Conservation (phyloP, 176 grass and related monocot genomes). For the Triticum urartu region DNA sequence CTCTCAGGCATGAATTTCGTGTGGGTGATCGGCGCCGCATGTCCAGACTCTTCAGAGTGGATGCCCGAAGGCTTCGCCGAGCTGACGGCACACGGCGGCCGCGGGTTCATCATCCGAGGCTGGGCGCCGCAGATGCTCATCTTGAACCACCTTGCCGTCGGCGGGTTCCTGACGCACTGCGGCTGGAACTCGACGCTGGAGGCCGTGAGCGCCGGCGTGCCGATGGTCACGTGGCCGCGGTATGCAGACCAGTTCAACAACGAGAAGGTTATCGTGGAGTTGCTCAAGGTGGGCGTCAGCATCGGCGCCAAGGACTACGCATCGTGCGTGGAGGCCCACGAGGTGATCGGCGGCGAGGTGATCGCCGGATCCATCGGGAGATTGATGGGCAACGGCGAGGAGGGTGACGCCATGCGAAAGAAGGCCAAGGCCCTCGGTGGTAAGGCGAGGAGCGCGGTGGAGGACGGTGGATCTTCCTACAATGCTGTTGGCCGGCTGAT, state of each 20-base stretch:
- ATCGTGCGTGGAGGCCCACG: not conserved
- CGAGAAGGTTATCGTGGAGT: not conserved
- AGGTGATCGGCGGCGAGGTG: not conserved
- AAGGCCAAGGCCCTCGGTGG: not conserved
- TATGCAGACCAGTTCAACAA: not conserved
- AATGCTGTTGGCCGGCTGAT: not conserved
- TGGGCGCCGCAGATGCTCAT: not conserved
- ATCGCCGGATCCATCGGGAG: not conserved
- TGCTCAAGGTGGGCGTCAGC: not conserved
- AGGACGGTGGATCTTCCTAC: not conserved
- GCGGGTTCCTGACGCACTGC: conserved; percentile 39
- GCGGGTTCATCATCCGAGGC: not conserved
- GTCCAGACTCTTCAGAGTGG: not conserved
- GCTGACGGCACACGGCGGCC: not conserved
- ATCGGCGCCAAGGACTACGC: not conserved
- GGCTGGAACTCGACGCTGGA: conserved; percentile 57
- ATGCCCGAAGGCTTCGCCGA: not conserved
- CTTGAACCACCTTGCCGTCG: not conserved
- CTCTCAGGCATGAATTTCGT: not conserved
- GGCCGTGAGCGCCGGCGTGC: conserved; percentile 24
- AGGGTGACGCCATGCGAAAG: not conserved
- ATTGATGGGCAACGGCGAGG: not conserved
- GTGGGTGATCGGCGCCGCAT: not conserved
- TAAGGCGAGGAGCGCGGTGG: not conserved
- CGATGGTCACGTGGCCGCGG: conserved; percentile 28